phyloP scores from a whole-genome alignment of 805 yeast species.

The Nakazawaea sp. region DNA sequence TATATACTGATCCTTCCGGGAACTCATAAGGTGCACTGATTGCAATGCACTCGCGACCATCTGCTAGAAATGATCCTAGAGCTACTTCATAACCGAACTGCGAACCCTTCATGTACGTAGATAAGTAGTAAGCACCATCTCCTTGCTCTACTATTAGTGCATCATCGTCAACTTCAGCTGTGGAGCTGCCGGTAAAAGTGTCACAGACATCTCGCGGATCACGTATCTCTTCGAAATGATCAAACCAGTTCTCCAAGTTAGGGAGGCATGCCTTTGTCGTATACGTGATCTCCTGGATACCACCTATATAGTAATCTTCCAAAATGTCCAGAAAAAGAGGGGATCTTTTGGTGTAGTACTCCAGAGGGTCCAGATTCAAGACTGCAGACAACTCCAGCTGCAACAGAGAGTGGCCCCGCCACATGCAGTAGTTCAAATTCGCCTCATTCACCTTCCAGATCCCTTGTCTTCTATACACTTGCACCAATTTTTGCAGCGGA shows the following conservation, averaged over 20 bases:
- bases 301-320: conserved; percentile 47
- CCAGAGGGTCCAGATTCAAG: neutral
- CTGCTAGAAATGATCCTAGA: conserved; percentile 33
- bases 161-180: neutral
- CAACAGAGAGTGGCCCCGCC: conserved; percentile 34
- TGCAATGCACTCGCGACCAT: conserved; percentile 33
- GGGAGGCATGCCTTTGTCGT: conserved; percentile 32
- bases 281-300: conserved; percentile 37
- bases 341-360: conserved; percentile 21
- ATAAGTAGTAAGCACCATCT: conserved; percentile 9
- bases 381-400: neutral
- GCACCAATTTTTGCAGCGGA: conserved; percentile 36
- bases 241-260: conserved; percentile 35
- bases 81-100: conserved; percentile 41
- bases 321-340: conserved; percentile 36
- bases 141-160: neutral
- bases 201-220: conserved; percentile 31
- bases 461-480: conserved; percentile 32
- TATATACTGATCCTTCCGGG: conserved; percentile 33
- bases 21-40: conserved; percentile 46
- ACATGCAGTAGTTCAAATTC: conserved; percentile 41
- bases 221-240: conserved; percentile 13
- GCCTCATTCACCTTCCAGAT: conserved; percentile 16
- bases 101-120: conserved; percentile 21
- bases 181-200: conserved; percentile 12